These are phyloP conservation scores for Ascochyta clinopodiicola DNA, from an alignment of 2,329 filamentous ascomycete genomes.

Conservation along the genomic window DNA sequence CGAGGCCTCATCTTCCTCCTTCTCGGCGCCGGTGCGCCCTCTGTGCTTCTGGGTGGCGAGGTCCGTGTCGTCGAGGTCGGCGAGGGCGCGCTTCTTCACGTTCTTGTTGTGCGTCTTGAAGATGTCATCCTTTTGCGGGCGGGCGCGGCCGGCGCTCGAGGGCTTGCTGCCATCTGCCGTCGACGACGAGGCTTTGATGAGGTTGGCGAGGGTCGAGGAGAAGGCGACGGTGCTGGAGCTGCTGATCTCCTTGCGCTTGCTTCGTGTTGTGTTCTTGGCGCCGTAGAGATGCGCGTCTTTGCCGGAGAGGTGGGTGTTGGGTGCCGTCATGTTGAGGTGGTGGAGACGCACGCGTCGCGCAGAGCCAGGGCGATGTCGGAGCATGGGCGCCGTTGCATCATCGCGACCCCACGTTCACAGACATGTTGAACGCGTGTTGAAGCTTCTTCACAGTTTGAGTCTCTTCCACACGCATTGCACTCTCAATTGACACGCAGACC, in stretches of 20 bases:
- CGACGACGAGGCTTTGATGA: conserved; percentile 65
- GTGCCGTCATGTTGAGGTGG: conserved; percentile 8
- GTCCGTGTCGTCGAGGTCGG: conserved; percentile 62
- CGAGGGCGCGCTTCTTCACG: conserved; percentile 66
- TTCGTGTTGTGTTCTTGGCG: conserved; percentile 65
- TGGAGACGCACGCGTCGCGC: conserved; percentile 4
- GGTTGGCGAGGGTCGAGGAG: conserved; percentile 82
- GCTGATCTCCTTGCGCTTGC: conserved; percentile 67
- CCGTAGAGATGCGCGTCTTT: conserved; percentile 78
- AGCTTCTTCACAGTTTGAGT: not conserved
- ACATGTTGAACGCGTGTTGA: not conserved
- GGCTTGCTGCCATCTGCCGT: conserved; percentile 47
- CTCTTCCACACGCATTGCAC: conserved; percentile 9
- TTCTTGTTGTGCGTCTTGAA: conserved; percentile 72
- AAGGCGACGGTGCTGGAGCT: conserved; percentile 81
- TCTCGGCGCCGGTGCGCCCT: conserved; percentile 62
- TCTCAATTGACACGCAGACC: conserved; percentile 22
- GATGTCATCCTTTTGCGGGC: conserved; percentile 69
- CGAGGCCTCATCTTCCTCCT: conserved; percentile 62
- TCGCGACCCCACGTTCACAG: conserved; percentile 5
- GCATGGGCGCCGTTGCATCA: conserved; percentile 23
- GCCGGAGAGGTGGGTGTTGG: conserved; percentile 32
- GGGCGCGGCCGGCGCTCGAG: conserved; percentile 57
- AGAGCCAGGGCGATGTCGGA: conserved; percentile 34
- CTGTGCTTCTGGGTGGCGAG: conserved; percentile 66